phyloP scores from a whole-genome alignment of 2,329 filamentous ascomycete genomes.

The Paraphaeosphaeria minitans region DNA sequence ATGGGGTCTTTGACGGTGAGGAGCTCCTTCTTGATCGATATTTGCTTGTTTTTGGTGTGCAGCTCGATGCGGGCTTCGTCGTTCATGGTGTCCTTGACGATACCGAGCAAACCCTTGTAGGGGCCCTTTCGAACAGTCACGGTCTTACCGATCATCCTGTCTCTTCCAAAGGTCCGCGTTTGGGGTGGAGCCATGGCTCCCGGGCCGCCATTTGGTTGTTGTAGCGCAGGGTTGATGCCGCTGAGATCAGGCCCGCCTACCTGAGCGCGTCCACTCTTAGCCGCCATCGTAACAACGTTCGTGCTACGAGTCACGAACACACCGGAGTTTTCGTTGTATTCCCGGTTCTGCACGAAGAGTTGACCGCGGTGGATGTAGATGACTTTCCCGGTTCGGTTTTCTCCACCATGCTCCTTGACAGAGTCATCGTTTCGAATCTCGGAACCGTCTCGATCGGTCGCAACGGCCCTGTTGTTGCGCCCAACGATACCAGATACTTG shows the following conservation, averaged over 20 bases:
- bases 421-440: constrained; percentile 92
- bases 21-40: constrained; percentile 80
- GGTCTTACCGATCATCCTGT: constrained; percentile 86
- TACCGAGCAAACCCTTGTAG: constrained; percentile 91
- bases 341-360: constrained; percentile 85
- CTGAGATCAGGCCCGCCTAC: constrained; percentile 77
- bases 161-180: constrained; percentile 74
- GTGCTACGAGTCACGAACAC: constrained; percentile 86
- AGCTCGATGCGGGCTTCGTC: constrained; percentile 86
- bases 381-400: constrained; percentile 84
- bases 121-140: constrained; percentile 85
- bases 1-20: constrained; percentile 82
- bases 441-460: constrained; percentile 89
- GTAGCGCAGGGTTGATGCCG: constrained; percentile 83
- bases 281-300: constrained; percentile 89
- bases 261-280: constrained; percentile 83
- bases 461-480: constrained; percentile 80
- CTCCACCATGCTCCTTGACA: constrained; percentile 86
- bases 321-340: constrained; percentile 82
- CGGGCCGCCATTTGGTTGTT: constrained; percentile 59
- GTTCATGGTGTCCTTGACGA: constrained; percentile 93
- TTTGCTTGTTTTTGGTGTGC: constrained; percentile 90
- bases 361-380: constrained; percentile 93
- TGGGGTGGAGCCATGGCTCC: constrained; percentile 70
- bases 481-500: constrained; percentile 90